Conservation (phyloP, 2,329 filamentous ascomycete genomes). For the Nemania serpens region DNA sequence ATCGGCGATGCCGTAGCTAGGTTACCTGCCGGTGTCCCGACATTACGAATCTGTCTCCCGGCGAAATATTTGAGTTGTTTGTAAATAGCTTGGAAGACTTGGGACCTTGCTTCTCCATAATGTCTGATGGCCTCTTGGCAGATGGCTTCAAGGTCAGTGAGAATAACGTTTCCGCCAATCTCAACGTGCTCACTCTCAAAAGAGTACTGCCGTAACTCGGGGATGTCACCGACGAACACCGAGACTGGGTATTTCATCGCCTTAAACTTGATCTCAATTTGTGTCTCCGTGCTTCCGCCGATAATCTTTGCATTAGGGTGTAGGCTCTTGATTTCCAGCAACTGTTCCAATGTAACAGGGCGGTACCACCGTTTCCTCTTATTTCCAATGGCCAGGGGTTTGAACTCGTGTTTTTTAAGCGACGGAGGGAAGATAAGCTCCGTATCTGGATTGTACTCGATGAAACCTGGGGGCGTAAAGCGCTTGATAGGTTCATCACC, state of each 20-base stretch:
- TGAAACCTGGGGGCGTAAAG: slow-evolving; percentile 89
- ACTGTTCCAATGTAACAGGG: slow-evolving; percentile 81
- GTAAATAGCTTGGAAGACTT: slow-evolving; percentile 87
- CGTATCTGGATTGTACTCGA: slow-evolving; percentile 91
- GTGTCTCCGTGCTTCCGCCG: slow-evolving; percentile 93
- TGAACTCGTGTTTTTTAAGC: slow-evolving; percentile 81
- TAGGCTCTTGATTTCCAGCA: slow-evolving; percentile 87
- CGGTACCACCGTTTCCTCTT: slow-evolving; percentile 94
- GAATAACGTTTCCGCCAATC: slow-evolving; percentile 87
- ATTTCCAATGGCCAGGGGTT: slow-evolving; percentile 86
- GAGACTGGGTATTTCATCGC: slow-evolving; percentile 87
- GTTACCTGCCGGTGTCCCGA: slow-evolving; percentile 96
- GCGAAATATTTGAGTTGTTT: slow-evolving; percentile 96
- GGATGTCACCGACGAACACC: slow-evolving; percentile 90
- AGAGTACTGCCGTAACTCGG: slow-evolving; percentile 80
- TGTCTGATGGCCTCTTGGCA: slow-evolving; percentile 77
- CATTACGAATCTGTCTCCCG: slow-evolving; percentile 92
- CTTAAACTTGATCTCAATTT: slow-evolving; percentile 99
- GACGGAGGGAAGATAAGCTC: slow-evolving; percentile 93
- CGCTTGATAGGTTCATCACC: slow-evolving; percentile 62
- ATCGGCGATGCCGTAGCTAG: slow-evolving; percentile 94
- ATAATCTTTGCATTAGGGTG: slow-evolving; percentile 92
- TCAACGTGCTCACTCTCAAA: slow-evolving; percentile 84
- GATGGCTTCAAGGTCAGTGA: slow-evolving; percentile 89
- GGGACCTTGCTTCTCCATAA: slow-evolving; percentile 72